A percentile compares a stretch with the other conserved stretches of the same genome.
These are phyloP conservation scores for Cymbidium sinense DNA, from an alignment of 106 monocot genomes.

Conservation along the genomic window DNA sequence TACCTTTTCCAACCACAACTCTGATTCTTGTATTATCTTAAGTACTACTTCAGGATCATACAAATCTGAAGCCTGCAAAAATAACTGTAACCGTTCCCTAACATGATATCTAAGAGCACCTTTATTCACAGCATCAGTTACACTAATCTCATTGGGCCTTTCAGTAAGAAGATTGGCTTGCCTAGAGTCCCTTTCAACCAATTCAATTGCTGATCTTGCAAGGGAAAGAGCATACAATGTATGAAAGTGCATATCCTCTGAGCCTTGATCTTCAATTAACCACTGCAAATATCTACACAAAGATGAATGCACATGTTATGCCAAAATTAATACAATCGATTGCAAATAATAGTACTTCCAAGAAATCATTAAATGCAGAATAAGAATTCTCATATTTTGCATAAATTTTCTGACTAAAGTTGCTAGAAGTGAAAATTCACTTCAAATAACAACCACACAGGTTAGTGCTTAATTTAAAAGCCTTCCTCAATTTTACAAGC, in stretches of 20 bases:
- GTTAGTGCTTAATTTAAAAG: background rate
- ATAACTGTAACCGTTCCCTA: slow-evolving; percentile 79
- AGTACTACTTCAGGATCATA: slow-evolving; percentile 96
- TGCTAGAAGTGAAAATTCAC: background rate
- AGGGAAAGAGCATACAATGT: slow-evolving; percentile 96
- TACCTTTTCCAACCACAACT: slow-evolving; percentile 97
- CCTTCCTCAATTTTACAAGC: background rate
- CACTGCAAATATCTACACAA: slow-evolving; percentile 86
- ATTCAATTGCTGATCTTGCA: slow-evolving; percentile 68
- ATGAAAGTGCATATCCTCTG: slow-evolving; percentile 73
- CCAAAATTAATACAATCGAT: background rate
- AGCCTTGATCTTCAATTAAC: slow-evolving; percentile 96
- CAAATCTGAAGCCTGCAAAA: slow-evolving; percentile 83
- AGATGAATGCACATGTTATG: background rate
- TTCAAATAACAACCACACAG: background rate
- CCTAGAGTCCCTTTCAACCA: slow-evolving; percentile 14
- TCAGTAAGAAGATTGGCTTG: slow-evolving; percentile 10
- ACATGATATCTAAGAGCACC: slow-evolving; percentile 16
- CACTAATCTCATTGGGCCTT: slow-evolving; percentile 9
- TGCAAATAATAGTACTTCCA: background rate
- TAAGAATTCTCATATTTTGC: background rate
- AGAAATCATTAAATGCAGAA: background rate
- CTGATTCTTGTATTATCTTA: slow-evolving; percentile 64
- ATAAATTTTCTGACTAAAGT: background rate
- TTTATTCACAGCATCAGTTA: slow-evolving; percentile 20